Evolutionary conservation across 192 early-diverging fungal species (phyloP).

Genomic region (Helicostylum pulchrum): DNA sequence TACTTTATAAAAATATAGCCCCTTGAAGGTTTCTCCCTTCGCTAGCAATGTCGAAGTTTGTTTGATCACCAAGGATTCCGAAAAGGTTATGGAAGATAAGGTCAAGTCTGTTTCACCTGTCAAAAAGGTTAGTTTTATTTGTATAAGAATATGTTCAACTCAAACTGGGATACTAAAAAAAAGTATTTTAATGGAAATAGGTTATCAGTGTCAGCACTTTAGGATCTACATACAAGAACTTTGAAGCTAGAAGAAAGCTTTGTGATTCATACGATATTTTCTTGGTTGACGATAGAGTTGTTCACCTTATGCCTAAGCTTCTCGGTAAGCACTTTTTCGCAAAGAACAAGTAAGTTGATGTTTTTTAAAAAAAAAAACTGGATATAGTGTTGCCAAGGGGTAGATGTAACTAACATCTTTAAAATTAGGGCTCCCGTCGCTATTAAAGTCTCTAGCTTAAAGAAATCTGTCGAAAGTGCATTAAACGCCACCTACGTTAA

Average conservation of each 20-base stretch:
- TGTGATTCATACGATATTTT: conserved; percentile 79
- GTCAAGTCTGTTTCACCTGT: conserved; percentile 56
- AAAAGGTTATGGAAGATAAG: conserved; percentile 67
- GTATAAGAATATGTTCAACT: neutral
- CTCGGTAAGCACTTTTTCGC: conserved; percentile 84
- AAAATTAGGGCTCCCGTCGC: conserved; percentile 48
- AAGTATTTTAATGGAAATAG: conserved; percentile 18
- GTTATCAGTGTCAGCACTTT: conserved; percentile 67
- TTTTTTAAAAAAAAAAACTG: conserved; percentile 27
- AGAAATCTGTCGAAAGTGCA: conserved; percentile 54
- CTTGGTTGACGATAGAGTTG: conserved; percentile 80
- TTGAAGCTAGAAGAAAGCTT: conserved; percentile 80
- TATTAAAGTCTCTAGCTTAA: conserved; percentile 51
- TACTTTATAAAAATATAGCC: conserved; percentile 36
- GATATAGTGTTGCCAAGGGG: neutral
- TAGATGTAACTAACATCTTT: too few relatives aligned
- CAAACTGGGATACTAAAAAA: neutral
- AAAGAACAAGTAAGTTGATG: conserved; percentile 78
- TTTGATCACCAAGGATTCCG: conserved; percentile 84
- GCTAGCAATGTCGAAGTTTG: conserved; percentile 70
- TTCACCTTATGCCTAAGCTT: conserved; percentile 71
- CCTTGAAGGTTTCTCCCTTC: conserved; percentile 63
- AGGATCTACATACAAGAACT: conserved; percentile 67
- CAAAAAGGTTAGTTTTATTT: conserved; percentile 50
- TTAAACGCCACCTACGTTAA: conserved; percentile 54